Evolutionary conservation across 345 rosid species (phyloP).

Genomic region (rapeseed (Brassica napus)): DNA sequence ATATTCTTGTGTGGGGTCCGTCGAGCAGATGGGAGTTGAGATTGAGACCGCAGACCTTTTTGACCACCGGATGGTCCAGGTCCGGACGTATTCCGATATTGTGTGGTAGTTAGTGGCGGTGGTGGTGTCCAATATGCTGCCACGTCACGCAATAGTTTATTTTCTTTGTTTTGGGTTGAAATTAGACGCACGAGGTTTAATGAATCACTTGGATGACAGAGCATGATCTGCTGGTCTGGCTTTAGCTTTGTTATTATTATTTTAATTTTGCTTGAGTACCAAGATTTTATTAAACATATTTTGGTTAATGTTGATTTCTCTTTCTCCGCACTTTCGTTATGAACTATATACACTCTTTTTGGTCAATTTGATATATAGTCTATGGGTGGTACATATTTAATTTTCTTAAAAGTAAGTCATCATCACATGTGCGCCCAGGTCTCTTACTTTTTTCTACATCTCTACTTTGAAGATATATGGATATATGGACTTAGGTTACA

Average conservation of each 20-base stretch:
- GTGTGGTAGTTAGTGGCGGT: constrained; percentile 34
- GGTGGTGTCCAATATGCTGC: constrained; percentile 28
- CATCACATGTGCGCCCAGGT: constrained; percentile 2
- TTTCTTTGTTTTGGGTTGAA: neutral
- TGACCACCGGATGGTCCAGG: constrained; percentile 28
- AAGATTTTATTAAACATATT: neutral
- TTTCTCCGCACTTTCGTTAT: constrained; percentile 12
- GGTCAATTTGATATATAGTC: neutral
- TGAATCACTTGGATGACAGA: constrained; percentile 24
- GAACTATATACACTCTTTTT: neutral
- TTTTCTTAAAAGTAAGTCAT: neutral
- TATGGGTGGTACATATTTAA: constrained; percentile 12
- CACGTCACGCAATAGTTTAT: constrained; percentile 8
- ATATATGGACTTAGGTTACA: neutral
- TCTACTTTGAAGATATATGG: neutral
- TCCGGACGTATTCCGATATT: constrained; percentile 14
- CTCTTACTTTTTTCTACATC: neutral
- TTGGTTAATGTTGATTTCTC: neutral
- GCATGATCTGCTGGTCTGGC: constrained; percentile 4
- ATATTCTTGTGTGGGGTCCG: neutral
- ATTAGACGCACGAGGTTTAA: constrained; percentile 23
- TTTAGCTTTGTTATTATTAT: neutral
- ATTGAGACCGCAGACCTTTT: constrained; percentile 18
- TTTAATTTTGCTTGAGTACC: neutral
- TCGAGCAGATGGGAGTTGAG: constrained; percentile 9